Base-by-base conservation (phyloP, 441 rosid species). In the Gossypium davidsonii region DNA sequence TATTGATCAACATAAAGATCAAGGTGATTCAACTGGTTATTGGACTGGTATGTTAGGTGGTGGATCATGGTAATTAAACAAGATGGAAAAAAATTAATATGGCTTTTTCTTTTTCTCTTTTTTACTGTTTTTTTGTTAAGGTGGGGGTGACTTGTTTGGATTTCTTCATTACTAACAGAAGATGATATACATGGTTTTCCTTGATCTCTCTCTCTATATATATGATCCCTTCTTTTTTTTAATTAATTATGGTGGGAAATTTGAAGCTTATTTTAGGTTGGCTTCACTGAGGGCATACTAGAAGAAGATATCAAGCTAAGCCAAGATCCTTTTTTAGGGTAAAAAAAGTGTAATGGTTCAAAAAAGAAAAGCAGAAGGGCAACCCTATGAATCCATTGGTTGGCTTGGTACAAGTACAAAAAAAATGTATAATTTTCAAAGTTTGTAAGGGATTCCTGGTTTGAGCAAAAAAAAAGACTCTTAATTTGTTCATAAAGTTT, bases 41-140 rank as follows among this genome's bases (percentile, higher is more conserved):
- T 94, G 97, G 98, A 87, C 85, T 74, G 96, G 95, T 78, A 88
- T 91, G 89, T 73, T 91, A 75, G 91, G 89, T 72, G 91, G 90
- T 65, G 91, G 97, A 77, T 86, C 95, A 82, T 94, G 94, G 94
- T 91, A 85, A 31, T 31, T 31, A 31, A 86, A 76, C 70, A 76
- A 49, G 61, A 76, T 66, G 68, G 34, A 31, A 31, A 74, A 28
- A 53, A 71, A 70, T 49, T 25, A 61, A 70, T 61, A 71, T 79
- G 46, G 75, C 74, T 62, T 68, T 61, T 73, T 76, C 63, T 72
- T 64, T 63, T 17, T 28, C 51, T 46, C 60, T 48, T n/a, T 75
- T 26, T 42, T 20, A 23, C 77, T 63, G 63, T 72, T 61, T 4
- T 48, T 76, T 72, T 74, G 76, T 84, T 79, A 77, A 77, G 86